Conservation (phyloP, 495 filamentous ascomycete species). For the Hypoxylon perforatum region DNA sequence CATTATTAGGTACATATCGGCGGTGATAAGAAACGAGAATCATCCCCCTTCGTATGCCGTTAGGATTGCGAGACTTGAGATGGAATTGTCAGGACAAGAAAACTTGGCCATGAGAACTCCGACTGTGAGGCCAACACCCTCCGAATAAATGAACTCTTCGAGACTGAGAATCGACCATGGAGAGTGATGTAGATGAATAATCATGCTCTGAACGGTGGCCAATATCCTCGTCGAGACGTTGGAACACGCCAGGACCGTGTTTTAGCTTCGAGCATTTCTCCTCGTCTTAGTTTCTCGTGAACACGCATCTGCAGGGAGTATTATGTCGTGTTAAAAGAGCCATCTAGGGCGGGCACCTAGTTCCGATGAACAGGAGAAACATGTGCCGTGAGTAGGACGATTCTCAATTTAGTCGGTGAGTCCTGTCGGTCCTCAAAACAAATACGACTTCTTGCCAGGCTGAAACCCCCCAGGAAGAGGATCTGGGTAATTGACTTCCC, state of each 20-base stretch:
- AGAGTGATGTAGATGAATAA: no score
- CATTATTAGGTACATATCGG: no score
- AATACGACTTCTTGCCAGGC: slow-evolving; percentile 42
- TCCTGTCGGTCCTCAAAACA: slow-evolving; percentile 14
- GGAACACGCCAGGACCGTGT: no score
- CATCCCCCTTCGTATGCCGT: no score
- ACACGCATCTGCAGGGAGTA: no score
- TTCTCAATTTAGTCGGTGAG: neutral
- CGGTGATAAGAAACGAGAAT: no score
- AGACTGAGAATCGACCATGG: neutral
- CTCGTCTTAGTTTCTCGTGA: no score
- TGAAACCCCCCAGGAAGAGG: slow-evolving; percentile 42
- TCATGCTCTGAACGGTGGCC: no score
- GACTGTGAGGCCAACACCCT: neutral
- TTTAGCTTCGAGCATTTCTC: no score
- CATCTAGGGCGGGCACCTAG: neutral
- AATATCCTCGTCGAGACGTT: no score
- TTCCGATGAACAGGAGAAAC: neutral
- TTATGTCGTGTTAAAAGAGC: no score
- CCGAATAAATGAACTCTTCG: neutral
- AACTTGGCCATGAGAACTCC: neutral
- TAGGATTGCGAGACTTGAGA: no score
- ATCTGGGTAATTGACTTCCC: slow-evolving; percentile 41
- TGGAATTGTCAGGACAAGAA: neutral
- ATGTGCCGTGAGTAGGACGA: neutral